Base-by-base conservation (phyloP, 2,329 filamentous ascomycete genomes). In the Elsinoe australis region DNA sequence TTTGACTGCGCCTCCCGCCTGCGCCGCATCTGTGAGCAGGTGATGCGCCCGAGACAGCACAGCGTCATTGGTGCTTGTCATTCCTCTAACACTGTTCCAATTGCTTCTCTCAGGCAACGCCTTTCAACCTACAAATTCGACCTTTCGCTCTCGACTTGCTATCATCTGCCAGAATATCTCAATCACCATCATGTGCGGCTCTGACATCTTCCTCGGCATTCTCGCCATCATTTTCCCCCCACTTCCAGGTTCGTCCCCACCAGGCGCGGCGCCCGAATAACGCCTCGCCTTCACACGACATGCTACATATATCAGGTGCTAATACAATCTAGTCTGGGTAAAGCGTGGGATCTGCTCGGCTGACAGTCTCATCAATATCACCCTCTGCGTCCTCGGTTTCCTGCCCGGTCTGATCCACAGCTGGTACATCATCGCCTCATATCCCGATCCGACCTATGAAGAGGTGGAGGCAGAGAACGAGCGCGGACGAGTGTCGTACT, bases 401-500 rank as follows among this genome's bases (percentile, higher is more conserved):
- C 67, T 96, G 52, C 90, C 90, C 15, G 90, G 90, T 52, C 83
- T 96, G 42, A 71, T 98, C 2, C 92, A 98, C 71, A 80, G 89
- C 54, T 96, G 92, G 90, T 98, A 96, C 75, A 94, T 96, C 67
- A 95, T 98, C 68, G 79, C 86, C 60, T 84, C 86, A 63, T 86
- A 83, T 65, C 92, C 92, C 51, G 90, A 95, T 52, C 67, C 70
- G 57, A 69, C 76, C 32, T 74, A 82, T 65, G 79, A 83, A 54
- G 64, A 71, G 47, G 66, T 73, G 49, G 78, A 86, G 56, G 64
- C 67, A 29, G 78, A 80, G 47, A 75, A 69, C 49, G 74, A 75
- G 53, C 68, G 71, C 56, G 67, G 67, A 44, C 66, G 73, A 52
- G 80, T 90, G 49, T 83, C 82, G 31, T 90, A 92, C 67, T 85